Percentiles rank a stretch among this genome's conserved stretches.
These are phyloP conservation scores for Circinella minor DNA, from an alignment of 371 early-diverging fungal genomes.

Conservation along the genomic window DNA sequence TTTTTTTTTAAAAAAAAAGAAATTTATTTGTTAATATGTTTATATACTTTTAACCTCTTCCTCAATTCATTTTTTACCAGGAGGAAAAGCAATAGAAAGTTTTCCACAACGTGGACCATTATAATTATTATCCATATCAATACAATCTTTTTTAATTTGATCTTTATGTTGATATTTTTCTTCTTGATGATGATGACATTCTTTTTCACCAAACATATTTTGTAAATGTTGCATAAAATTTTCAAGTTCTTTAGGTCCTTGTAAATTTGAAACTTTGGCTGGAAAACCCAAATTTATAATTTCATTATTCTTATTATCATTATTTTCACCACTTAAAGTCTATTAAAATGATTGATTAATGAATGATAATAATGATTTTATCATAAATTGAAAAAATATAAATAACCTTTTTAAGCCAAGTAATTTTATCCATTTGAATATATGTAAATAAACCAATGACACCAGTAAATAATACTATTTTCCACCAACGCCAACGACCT, in stretches of 20 bases:
- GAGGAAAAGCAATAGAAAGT: conserved; percentile 11
- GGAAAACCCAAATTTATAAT: not conserved
- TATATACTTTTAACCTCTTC: too few species aligned
- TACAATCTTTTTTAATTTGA: not conserved
- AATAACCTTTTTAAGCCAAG: not conserved
- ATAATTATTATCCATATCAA: not conserved
- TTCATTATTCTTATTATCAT: not conserved
- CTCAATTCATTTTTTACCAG: not conserved
- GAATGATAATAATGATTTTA: not conserved
- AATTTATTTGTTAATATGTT: too few species aligned
- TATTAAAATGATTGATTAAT: too few species aligned
- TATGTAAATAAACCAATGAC: conserved; percentile 5
- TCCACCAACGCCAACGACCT: conserved; percentile 14
- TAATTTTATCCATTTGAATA: conserved; percentile 4
- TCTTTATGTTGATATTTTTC: not conserved
- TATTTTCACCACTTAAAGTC: not conserved
- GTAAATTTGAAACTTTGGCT: not conserved
- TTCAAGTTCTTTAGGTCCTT: conserved; percentile 3
- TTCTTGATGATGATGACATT: not conserved
- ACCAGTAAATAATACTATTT: not conserved
- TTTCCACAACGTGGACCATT: not conserved
- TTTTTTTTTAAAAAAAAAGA: too few species aligned
- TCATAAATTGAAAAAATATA: not conserved
- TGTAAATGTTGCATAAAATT: conserved; percentile 12
- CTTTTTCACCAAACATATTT: not conserved